Conservation (phyloP, 257 asterid genomes). For the Nicotiana sylvestris region DNA sequence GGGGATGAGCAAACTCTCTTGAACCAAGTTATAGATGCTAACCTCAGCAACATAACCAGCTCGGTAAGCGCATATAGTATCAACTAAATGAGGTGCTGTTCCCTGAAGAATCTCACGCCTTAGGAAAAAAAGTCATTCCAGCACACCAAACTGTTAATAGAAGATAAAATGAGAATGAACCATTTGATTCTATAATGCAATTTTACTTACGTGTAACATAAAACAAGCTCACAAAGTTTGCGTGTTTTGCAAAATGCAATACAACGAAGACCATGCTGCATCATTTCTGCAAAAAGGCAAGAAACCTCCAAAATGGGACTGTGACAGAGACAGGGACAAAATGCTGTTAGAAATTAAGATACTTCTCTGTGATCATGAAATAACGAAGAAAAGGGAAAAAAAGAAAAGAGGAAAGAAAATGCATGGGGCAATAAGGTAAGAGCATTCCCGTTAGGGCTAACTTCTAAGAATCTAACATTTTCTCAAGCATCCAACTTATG, state of each 20-base stretch:
- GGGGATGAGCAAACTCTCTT: not conserved
- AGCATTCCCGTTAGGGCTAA: not conserved
- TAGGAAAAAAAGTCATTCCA: conserved; percentile 23
- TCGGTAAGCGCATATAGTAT: conserved; percentile 68
- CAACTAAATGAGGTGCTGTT: conserved; percentile 61
- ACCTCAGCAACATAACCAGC: conserved; percentile 95
- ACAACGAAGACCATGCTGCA: conserved; percentile 95
- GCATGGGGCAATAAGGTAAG: not conserved
- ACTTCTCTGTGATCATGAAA: conserved; percentile 11
- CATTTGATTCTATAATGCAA: conserved; percentile 12
- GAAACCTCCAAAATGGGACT: conserved; percentile 92
- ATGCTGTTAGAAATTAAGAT: conserved; percentile 8
- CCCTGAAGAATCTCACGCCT: conserved; percentile 89
- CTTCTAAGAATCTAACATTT: not conserved
- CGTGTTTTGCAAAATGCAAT: conserved; percentile 95
- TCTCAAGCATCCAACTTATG: conserved; percentile 4
- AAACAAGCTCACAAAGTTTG: conserved; percentile 95
- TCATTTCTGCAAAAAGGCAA: conserved; percentile 81
- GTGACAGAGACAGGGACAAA: conserved; percentile 30
- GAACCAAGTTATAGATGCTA: conserved; percentile 24
- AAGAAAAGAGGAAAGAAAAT: not conserved
- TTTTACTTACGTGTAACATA: conserved; percentile 74
- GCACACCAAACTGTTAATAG: conserved; percentile 11
- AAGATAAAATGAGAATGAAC: conserved; percentile 18
- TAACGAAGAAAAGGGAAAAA: conserved; percentile 1